phyloP scores from a whole-genome alignment of 768 basidiomycete species.

The Russula abietina region DNA sequence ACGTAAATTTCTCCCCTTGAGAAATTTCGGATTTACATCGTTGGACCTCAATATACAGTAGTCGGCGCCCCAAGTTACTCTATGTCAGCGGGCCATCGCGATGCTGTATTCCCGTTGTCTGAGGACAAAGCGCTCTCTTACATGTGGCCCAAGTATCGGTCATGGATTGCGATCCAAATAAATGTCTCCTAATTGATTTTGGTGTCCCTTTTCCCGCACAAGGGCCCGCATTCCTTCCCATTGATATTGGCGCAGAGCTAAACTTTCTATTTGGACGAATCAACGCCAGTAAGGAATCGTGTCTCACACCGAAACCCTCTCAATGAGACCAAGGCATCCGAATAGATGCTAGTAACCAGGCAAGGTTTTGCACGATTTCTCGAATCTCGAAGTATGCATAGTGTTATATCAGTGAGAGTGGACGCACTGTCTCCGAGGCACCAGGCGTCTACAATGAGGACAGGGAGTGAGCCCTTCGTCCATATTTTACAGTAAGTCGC shows the following conservation, averaged over 20 bases:
- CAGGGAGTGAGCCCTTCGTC: slow-evolving; percentile 38
- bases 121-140: slow-evolving; percentile 35
- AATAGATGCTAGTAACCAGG: slow-evolving; percentile 43
- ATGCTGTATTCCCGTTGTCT: too few species aligned
- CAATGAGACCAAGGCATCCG: slow-evolving; percentile 53
- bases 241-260: slow-evolving; percentile 23
- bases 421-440: slow-evolving; percentile 79
- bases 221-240: background rate
- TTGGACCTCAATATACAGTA: background rate
- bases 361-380: slow-evolving; percentile 52
- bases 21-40: too few species aligned
- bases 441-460: slow-evolving; percentile 72
- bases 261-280: slow-evolving; percentile 63
- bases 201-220: too few species aligned
- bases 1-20: background rate
- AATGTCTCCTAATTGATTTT: slow-evolving; percentile 72
- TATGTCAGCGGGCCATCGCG: too few species aligned
- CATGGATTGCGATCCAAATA: slow-evolving; percentile 44
- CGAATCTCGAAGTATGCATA: slow-evolving; percentile 39
- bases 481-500: slow-evolving; percentile 5
- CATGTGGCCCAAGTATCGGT: slow-evolving; percentile 77
- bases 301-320: slow-evolving; percentile 60
- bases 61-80: too few species aligned
- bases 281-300: slow-evolving; percentile 49
- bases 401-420: slow-evolving; percentile 42